These are phyloP conservation scores for Alisma plantagoaquatica DNA, from an alignment of 106 monocot genomes.

Conservation along the genomic window DNA sequence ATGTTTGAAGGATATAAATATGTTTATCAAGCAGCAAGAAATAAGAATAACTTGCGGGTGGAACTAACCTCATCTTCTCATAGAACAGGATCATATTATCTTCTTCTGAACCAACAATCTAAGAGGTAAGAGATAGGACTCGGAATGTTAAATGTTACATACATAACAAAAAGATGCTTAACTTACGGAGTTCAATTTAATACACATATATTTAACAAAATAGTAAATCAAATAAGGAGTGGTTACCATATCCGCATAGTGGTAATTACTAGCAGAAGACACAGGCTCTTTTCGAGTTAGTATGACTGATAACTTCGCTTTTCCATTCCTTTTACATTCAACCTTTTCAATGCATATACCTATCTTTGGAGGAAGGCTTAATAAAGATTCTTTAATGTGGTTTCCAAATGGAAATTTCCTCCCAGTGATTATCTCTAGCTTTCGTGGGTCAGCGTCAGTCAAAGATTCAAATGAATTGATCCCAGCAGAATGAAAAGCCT, in stretches of 20 bases:
- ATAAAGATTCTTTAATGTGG: conserved; percentile 68
- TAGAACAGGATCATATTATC: conserved; percentile 87
- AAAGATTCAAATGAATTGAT: conserved; percentile 60
- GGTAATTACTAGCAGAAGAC: conserved; percentile 36
- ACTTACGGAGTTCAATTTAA: too few species aligned
- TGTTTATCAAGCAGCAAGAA: too few species aligned
- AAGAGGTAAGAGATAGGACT: too few species aligned
- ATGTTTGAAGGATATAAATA: too few species aligned
- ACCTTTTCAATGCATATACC: conserved; percentile 45
- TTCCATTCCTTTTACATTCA: conserved; percentile 48
- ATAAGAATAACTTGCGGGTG: too few species aligned
- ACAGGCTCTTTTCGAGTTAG: conserved; percentile 34
- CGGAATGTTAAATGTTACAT: too few species aligned
- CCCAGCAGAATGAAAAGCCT: conserved; percentile 73
- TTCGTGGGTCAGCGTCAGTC: conserved; percentile 87
- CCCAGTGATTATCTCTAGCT: conserved; percentile 85
- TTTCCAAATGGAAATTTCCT: conserved; percentile 95
- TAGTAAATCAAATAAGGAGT: too few species aligned
- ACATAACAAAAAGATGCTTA: too few species aligned
- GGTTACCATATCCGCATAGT: conserved; percentile 79
- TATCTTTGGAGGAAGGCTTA: conserved; percentile 72
- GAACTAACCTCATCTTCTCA: conserved; percentile 93
- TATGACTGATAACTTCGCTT: conserved; percentile 47
- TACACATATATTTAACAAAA: too few species aligned
- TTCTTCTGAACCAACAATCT: conserved; percentile 88